Percentiles rank a stretch among this genome's conserved stretches.
These are phyloP conservation scores for Rubia yunnanensis DNA, from an alignment of 257 asterid genomes.

Conservation along the genomic window DNA sequence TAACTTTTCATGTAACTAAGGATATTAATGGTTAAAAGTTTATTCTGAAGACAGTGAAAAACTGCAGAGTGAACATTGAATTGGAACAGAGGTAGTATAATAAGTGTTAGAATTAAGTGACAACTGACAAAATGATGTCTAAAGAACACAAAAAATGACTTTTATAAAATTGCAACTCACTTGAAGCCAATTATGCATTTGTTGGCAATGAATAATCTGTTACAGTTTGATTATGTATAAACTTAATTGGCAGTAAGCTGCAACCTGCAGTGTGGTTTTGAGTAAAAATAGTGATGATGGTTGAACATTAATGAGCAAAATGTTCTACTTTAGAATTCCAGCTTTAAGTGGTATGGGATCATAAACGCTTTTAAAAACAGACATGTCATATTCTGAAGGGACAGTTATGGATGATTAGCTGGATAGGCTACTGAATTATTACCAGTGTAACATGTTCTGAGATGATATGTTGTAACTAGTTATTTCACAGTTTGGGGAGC, in stretches of 20 bases:
- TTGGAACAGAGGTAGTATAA: background rate
- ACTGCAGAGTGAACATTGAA: background rate
- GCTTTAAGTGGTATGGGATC: background rate
- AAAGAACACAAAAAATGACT: background rate
- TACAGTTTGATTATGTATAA: background rate
- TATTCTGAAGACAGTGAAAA: too few relatives aligned
- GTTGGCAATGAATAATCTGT: background rate
- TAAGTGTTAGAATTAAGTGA: background rate
- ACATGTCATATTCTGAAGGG: background rate
- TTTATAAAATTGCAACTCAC: background rate
- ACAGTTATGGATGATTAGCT: background rate
- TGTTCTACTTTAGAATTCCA: background rate
- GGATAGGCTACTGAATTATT: background rate
- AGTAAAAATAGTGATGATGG: background rate
- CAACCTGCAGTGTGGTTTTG: background rate
- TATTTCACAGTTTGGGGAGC: background rate
- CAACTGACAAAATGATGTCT: background rate
- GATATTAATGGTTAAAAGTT: too few relatives aligned
- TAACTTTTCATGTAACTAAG: background rate
- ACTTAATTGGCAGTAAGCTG: background rate
- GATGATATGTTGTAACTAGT: background rate
- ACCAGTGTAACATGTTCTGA: background rate
- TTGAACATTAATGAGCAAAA: background rate
- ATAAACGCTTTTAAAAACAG: background rate
- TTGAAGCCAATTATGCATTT: background rate